Percentiles rank a stretch among this genome's conserved stretches.
phyloP scores from a whole-genome alignment of 805 yeast genomes.

The Candida hispaniensis region DNA sequence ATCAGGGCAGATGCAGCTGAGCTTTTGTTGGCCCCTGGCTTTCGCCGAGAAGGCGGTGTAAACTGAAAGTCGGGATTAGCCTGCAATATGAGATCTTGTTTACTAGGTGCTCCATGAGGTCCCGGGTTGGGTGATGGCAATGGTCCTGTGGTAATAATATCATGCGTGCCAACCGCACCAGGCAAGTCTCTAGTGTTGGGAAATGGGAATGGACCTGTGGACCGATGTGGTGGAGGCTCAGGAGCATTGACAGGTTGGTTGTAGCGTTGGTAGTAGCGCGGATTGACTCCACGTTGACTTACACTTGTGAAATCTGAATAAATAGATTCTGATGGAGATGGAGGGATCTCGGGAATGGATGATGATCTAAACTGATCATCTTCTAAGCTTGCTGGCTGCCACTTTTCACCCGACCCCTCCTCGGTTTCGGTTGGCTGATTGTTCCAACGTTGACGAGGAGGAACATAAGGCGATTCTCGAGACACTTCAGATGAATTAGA shows the following conservation, averaged over 20 bases:
- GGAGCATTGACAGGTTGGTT: slow-evolving; percentile 8
- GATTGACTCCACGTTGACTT: slow-evolving; percentile 20
- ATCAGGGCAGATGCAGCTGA: slow-evolving; percentile 17
- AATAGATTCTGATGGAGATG: slow-evolving; percentile 19
- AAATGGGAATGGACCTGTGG: slow-evolving; percentile 10
- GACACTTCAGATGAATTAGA: too few species aligned
- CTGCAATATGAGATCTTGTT: slow-evolving; percentile 9
- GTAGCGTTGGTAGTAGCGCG: too few species aligned
- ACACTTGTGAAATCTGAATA: slow-evolving; percentile 20
- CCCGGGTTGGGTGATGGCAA: slow-evolving; percentile 14
- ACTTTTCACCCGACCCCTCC: not conserved
- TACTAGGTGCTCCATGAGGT: slow-evolving; percentile 3
- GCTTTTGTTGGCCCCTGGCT: slow-evolving; percentile 4
- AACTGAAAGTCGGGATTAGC: slow-evolving; percentile 11
- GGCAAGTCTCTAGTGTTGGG: slow-evolving; percentile 18
- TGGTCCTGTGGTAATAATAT: slow-evolving; percentile 19
- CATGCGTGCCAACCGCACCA: slow-evolving; percentile 16
- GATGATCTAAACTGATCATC: slow-evolving; percentile 16
- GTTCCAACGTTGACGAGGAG: slow-evolving; percentile 18
- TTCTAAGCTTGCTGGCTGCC: not conserved
- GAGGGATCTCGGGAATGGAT: slow-evolving; percentile 14
- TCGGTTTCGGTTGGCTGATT: slow-evolving; percentile 1
- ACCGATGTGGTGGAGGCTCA: slow-evolving; percentile 15
- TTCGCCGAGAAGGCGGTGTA: slow-evolving; percentile 5
- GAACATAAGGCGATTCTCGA: too few species aligned